Percentiles rank a stretch among this genome's conserved stretches.
Evolutionary conservation across 2,329 filamentous ascomycete genomes (phyloP).

Genomic region (Neofusicoccum sp.): DNA sequence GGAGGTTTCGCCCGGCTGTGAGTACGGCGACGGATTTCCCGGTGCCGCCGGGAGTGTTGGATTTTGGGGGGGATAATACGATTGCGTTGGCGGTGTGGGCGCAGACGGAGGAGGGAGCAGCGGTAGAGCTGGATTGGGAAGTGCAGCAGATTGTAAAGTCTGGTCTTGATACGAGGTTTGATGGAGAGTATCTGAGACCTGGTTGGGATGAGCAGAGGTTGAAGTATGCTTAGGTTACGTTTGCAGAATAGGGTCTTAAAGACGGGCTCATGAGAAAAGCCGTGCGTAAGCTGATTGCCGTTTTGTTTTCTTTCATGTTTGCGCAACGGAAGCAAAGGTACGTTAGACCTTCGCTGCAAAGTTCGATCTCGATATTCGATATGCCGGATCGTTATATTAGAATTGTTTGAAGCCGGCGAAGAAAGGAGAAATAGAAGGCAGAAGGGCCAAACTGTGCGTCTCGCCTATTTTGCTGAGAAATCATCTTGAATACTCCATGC

Average conservation of each 20-base stretch:
- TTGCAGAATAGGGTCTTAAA: neutral
- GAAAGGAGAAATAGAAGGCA: no score
- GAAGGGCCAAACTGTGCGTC: no score
- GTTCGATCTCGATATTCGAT: no score
- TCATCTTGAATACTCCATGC: no score
- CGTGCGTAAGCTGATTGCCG: no score
- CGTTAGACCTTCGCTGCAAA: no score
- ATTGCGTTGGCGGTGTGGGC: slow-evolving; percentile 61
- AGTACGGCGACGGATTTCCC: slow-evolving; percentile 61
- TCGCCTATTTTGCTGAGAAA: no score
- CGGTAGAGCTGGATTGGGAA: slow-evolving; percentile 51
- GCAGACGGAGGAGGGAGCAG: slow-evolving; percentile 52
- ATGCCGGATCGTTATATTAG: no score
- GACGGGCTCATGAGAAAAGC: no score
- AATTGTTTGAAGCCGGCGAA: no score
- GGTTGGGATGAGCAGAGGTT: slow-evolving; percentile 45
- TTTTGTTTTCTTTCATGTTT: no score
- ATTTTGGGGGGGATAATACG: slow-evolving; percentile 59
- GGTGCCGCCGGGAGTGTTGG: slow-evolving; percentile 58
- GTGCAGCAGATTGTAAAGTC: slow-evolving; percentile 55
- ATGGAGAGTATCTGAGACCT: slow-evolving; percentile 50
- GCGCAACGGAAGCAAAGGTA: no score
- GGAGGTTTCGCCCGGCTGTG: slow-evolving; percentile 58
- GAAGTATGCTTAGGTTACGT: slow-evolving; percentile 27
- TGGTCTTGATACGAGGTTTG: slow-evolving; percentile 52